phyloP scores from a whole-genome alignment of 495 filamentous ascomycete genomes.

The Neurospora sp. region DNA sequence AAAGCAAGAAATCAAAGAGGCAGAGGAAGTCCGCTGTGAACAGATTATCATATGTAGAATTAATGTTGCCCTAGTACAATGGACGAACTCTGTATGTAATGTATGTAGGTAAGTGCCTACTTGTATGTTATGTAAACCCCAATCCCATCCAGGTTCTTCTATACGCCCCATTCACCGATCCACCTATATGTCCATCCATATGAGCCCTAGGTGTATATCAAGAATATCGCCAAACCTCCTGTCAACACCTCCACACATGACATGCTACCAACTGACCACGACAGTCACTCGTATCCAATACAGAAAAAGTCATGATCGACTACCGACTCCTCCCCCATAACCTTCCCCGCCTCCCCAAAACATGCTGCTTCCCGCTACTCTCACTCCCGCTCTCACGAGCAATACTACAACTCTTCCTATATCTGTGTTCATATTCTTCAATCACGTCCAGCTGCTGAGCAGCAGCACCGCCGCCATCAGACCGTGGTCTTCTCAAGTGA shows the following conservation, averaged over 20 bases:
- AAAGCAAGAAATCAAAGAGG: neutral
- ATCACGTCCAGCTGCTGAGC: neutral
- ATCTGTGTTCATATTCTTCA: neutral
- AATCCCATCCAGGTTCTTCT: neutral
- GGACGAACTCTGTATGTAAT: neutral
- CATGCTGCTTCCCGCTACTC: neutral
- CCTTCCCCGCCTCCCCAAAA: neutral
- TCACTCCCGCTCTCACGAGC: neutral
- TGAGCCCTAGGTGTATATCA: neutral
- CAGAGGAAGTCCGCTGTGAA: neutral
- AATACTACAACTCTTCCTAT: neutral
- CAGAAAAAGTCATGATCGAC: neutral
- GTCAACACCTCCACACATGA: neutral
- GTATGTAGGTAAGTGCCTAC: neutral
- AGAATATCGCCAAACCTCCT: neutral
- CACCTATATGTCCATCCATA: neutral
- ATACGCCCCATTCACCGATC: neutral
- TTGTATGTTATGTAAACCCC: neutral
- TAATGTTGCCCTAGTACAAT: neutral
- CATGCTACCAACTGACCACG: neutral
- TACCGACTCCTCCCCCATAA: neutral
- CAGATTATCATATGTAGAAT: neutral
- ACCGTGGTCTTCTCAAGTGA: conserved; percentile 4
- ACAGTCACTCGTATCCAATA: neutral
- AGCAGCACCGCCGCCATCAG: neutral